These are phyloP conservation scores for Microbotryomycetes sp. DNA, from an alignment of 1,284 basidiomycete species.

Conservation along the genomic window DNA sequence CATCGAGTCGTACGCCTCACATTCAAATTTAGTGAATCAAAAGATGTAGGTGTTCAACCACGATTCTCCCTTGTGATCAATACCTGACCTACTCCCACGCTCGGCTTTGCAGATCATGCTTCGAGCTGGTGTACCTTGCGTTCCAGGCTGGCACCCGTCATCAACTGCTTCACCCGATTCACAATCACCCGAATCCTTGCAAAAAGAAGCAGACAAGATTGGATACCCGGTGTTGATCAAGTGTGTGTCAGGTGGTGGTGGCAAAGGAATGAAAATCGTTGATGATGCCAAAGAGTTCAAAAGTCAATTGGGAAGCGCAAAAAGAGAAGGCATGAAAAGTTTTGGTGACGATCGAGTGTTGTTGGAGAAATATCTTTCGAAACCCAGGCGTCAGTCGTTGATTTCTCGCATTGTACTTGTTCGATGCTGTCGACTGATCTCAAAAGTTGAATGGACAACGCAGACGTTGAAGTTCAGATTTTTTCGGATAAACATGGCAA, in stretches of 20 bases:
- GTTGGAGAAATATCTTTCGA: conserved; percentile 77
- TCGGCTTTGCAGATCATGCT: conserved; percentile 90
- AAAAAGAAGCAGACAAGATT: conserved; percentile 52
- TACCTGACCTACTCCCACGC: conserved; percentile 60
- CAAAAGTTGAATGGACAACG: neutral
- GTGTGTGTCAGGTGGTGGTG: conserved; percentile 44
- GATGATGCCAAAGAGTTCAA: conserved; percentile 57
- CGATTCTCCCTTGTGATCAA: neutral
- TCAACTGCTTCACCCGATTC: conserved; percentile 43
- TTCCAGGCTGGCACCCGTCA: conserved; percentile 72
- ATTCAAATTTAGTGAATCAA: conserved; percentile 24
- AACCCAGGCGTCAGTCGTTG: conserved; percentile 51
- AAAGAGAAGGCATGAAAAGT: conserved; percentile 75
- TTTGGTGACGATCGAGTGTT: conserved; percentile 81
- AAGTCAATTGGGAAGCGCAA: conserved; percentile 72
- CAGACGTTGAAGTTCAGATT: conserved; percentile 72
- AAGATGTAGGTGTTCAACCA: conserved; percentile 50
- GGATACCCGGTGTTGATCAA: conserved; percentile 46
- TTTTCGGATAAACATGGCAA: conserved; percentile 66
- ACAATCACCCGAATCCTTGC: conserved; percentile 61
- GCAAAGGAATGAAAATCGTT: conserved; percentile 46
- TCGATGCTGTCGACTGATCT: neutral
- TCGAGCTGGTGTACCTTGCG: conserved; percentile 80
- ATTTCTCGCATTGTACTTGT: neutral
- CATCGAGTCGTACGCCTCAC: neutral